Conservation (phyloP, 192 early-diverging fungal species). For the Chytriomyces confervae region DNA sequence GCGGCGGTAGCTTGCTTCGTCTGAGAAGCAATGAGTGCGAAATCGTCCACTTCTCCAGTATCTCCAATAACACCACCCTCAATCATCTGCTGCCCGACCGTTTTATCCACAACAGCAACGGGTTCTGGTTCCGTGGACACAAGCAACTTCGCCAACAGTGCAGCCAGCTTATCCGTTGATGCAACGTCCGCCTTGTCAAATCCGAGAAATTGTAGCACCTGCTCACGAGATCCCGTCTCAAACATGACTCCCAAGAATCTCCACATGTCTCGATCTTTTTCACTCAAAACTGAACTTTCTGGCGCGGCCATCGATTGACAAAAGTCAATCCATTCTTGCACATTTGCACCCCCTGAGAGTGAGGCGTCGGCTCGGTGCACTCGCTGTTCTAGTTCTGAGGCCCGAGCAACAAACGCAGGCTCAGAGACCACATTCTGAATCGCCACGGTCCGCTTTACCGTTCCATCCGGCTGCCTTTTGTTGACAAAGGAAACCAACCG, state of each 20-base stretch:
- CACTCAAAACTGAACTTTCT: slow-evolving; percentile 33
- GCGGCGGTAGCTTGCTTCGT: slow-evolving; percentile 26
- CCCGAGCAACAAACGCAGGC: slow-evolving; percentile 69
- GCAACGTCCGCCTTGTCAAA: slow-evolving; percentile 71
- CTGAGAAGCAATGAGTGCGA: slow-evolving; percentile 57
- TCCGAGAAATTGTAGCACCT: slow-evolving; percentile 87
- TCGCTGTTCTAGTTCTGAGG: slow-evolving; percentile 70
- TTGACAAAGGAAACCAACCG: slow-evolving; percentile 81
- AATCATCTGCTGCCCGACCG: slow-evolving; percentile 23
- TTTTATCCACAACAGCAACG: slow-evolving; percentile 20
- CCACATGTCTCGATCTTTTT: slow-evolving; percentile 68
- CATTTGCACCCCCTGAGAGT: slow-evolving; percentile 44
- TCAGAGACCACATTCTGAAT: slow-evolving; percentile 75
- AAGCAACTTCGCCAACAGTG: slow-evolving; percentile 54
- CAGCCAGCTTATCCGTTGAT: slow-evolving; percentile 59
- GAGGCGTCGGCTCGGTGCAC: slow-evolving; percentile 32
- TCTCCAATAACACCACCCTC: slow-evolving; percentile 31
- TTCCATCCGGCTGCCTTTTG: slow-evolving; percentile 14
- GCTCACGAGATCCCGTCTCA: slow-evolving; percentile 75
- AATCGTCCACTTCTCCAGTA: slow-evolving; percentile 46
- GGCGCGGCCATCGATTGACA: slow-evolving; percentile 44
- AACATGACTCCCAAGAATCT: slow-evolving; percentile 84
- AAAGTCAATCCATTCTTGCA: slow-evolving; percentile 44
- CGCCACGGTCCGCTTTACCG: slow-evolving; percentile 47
- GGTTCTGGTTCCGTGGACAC: slow-evolving; percentile 28